These are phyloP conservation scores for Strigomonas culicis DNA, from an alignment of 208 protist genomes.

Conservation along the genomic window DNA sequence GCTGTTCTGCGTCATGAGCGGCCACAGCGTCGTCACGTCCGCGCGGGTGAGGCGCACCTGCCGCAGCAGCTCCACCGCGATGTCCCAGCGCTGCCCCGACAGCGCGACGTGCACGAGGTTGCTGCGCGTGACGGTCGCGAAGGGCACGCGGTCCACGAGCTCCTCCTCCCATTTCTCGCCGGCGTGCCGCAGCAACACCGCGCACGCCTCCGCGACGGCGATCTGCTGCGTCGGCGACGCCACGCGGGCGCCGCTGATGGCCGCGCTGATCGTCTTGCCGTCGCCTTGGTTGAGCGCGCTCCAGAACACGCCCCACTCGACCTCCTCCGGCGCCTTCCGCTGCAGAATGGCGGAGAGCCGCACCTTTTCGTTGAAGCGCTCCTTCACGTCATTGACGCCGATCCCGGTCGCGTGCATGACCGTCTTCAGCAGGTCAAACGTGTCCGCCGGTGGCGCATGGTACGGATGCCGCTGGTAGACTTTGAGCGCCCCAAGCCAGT, in stretches of 20 bases:
- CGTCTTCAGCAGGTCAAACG: slow-evolving; percentile 75
- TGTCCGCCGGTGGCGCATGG: slow-evolving; percentile 84
- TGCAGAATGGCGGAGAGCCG: slow-evolving; percentile 69
- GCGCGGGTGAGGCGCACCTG: slow-evolving; percentile 50
- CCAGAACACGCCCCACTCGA: slow-evolving; percentile 88
- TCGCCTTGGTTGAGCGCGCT: slow-evolving; percentile 81
- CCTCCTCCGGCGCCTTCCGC: slow-evolving; percentile 67
- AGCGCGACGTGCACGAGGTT: slow-evolving; percentile 79
- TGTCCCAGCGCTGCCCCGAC: slow-evolving; percentile 56
- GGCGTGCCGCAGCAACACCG: slow-evolving; percentile 68
- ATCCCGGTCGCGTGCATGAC: slow-evolving; percentile 85
- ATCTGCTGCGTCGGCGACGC: slow-evolving; percentile 47
- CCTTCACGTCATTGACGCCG: slow-evolving; percentile 79
- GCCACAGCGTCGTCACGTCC: slow-evolving; percentile 70
- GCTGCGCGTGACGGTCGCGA: slow-evolving; percentile 74
- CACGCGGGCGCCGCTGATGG: slow-evolving; percentile 51
- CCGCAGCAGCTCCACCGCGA: slow-evolving; percentile 78
- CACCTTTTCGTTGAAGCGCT: slow-evolving; percentile 85
- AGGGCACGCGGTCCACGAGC: slow-evolving; percentile 75
- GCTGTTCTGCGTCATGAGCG: slow-evolving; percentile 61
- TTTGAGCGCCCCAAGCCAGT: slow-evolving; percentile 76
- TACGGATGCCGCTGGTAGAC: slow-evolving; percentile 85
- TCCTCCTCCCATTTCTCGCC: slow-evolving; percentile 67
- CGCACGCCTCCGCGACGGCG: slow-evolving; percentile 81
- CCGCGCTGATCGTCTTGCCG: slow-evolving; percentile 69